Evolutionary conservation across 1,139 yeast species (phyloP).

Genomic region (Suhomyces terraborum): DNA sequence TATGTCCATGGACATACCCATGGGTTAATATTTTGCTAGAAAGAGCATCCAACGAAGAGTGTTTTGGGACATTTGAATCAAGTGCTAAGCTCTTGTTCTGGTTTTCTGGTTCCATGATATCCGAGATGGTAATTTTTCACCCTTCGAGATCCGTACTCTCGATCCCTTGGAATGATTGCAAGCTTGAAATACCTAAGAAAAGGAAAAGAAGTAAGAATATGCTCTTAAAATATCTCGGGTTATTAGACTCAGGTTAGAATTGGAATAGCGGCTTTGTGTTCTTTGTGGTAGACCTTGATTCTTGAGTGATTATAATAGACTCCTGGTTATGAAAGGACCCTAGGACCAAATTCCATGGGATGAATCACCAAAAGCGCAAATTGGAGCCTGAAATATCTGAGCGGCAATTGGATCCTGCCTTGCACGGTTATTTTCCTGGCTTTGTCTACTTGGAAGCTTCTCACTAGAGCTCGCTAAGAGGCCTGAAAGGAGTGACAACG

Average conservation of each 20-base stretch:
- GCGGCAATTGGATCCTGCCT: too few relatives aligned
- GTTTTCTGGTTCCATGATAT: background rate
- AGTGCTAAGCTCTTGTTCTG: too few relatives aligned
- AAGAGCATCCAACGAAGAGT: background rate
- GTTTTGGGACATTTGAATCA: too few relatives aligned
- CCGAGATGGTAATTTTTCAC: background rate
- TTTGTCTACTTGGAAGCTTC: too few relatives aligned
- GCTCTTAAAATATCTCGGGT: background rate
- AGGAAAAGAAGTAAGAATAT: background rate
- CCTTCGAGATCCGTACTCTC: background rate
- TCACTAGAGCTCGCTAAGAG: background rate
- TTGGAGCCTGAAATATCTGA: too few relatives aligned
- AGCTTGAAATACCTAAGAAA: background rate
- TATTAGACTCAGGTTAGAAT: background rate
- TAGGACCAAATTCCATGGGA: too few relatives aligned
- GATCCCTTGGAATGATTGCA: background rate
- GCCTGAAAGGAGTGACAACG: background rate
- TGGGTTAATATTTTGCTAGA: slow-evolving; percentile 31
- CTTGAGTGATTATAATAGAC: background rate
- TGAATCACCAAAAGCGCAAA: too few relatives aligned
- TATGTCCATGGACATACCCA: slow-evolving; percentile 69
- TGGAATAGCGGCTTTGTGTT: slow-evolving; percentile 1
- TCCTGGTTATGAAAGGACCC: background rate
- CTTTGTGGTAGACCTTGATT: background rate
- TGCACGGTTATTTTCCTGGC: too few relatives aligned